phyloP scores from a whole-genome alignment of 2,329 filamentous ascomycete genomes.

The Westerdykella aurantiaca region DNA sequence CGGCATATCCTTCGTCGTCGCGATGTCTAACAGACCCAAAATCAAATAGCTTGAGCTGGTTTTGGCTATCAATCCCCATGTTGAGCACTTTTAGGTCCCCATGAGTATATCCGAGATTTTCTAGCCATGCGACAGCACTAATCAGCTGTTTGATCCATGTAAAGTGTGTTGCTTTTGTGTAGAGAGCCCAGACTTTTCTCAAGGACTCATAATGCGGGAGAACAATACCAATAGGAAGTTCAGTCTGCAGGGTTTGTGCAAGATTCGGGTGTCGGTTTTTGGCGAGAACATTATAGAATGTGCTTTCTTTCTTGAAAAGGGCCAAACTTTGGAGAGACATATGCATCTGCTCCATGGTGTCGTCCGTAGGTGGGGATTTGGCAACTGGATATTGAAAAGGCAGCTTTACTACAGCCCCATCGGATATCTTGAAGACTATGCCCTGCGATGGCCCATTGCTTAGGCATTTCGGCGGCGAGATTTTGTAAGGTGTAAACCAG shows the following conservation, averaged over 20 bases:
- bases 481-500: slow-evolving; percentile 6
- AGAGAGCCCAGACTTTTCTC: slow-evolving; percentile 1
- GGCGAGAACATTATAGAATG: slow-evolving; percentile 7
- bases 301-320: slow-evolving; percentile 5
- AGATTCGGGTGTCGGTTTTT: slow-evolving; percentile 6
- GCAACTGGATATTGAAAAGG: slow-evolving; percentile 7
- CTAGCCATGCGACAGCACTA: slow-evolving; percentile 4
- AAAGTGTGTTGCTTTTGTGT: slow-evolving; percentile 3
- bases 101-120: slow-evolving; percentile 8
- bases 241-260: slow-evolving; percentile 1
- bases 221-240: slow-evolving; percentile 2
- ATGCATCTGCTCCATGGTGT: slow-evolving; percentile 5
- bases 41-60: slow-evolving; percentile 6
- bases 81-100: slow-evolving; percentile 6
- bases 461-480: slow-evolving; percentile 4
- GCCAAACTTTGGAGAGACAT: slow-evolving; percentile 5
- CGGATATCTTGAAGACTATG: slow-evolving; percentile 6
- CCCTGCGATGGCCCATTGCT: slow-evolving; percentile 5
- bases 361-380: slow-evolving; percentile 1
- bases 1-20: slow-evolving; percentile 7
- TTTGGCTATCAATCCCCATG: slow-evolving; percentile 5
- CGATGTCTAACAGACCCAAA: slow-evolving; percentile 6
- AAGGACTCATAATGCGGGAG: slow-evolving; percentile 3
- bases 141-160: slow-evolving; percentile 7
- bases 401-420: slow-evolving; percentile 5